Base-by-base conservation (phyloP, 2,329 filamentous ascomycete genomes). In the Talaromyces rugulosus region DNA sequence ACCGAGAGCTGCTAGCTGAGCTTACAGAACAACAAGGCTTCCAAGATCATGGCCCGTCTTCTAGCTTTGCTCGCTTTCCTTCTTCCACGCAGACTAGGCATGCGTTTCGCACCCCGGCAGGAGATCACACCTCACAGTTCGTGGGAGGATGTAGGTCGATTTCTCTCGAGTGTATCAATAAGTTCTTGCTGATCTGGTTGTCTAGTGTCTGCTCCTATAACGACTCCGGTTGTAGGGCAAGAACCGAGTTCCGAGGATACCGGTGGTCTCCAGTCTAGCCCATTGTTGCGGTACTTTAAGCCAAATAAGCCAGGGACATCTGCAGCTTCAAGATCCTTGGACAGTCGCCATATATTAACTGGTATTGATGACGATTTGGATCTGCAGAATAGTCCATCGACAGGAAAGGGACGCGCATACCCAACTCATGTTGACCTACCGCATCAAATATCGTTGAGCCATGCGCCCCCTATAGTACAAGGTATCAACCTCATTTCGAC, bases 401-500 rank as follows among this genome's bases (percentile, higher is more conserved):
- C 28, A 42, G 36, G 47, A n/a, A 51, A 61, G 18, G 16, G 42
- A 23, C 56, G 40, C n/a, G 4, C 33, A 63, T 44, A 11, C 7
- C 11, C 44, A 27, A 47, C 4, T 27, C 44, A 12, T 5, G 61
- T 60, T 18, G 57, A 56, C n/a, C 50, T 65, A 34, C 60, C 65
- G 9, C 54, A 60, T 34, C 64, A 60, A 64, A 77, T 61, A 65
- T 72, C 34, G 66, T 68, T 62, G 51, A 69, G 33, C 67, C 76
- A 76, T 68, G 70, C 73, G 23, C 71, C 73, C 6, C 80, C 82
- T 1, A 70, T 80, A 0, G 77, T 85, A 52, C 83, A 85, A 72
- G 87, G 87, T 0, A 87, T 90, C 63, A 76, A 79, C 44, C 80
- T 89, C 14, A 76, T 89, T 16, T 81, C 85, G 14, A 80, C 83